Evolutionary conservation across 2,329 filamentous ascomycete genomes (phyloP), one percentile per base, ranked within the genome.

Genomic region (Zymoseptoria tritici): DNA sequence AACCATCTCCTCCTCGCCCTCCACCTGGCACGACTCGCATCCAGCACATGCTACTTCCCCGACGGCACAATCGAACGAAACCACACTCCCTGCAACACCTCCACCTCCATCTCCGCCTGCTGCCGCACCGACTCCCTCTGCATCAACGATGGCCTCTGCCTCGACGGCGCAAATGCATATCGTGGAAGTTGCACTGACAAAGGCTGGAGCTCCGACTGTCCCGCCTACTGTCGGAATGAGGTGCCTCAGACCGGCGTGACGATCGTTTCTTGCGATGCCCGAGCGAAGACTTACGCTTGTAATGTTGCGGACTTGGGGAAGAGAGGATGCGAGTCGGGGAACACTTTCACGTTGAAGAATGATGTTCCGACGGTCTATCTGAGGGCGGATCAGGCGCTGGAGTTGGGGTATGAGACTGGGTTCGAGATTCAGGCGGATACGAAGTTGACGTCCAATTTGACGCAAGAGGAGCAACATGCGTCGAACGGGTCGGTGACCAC

Each of bases 81-180:
- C 13, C 36, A 46, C 36, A 46, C 36, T 2, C 36, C 36, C 6
- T 46, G 36, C 36, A 46, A 46, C 36, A 46, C 36, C 5, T 46
- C 36, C 36, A 46, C 36, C 36, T 13, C 13, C 13, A n/a, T 46
- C 36, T 46, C 36, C 2, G 36, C 36, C 36, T 46, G 36, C 36
- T 46, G 36, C 36, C 36, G 36, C 13, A 56, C 52, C 19, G 62
- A 54, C 13, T 60, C 55, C 50, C 57, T 57, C 26, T 56, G 57
- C n/a, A 55, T 24, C 21, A 57, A 57, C 26, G 55, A 61, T 49
- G 62, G 62, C 13, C 26, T 52, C 51, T 64, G 62, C 21, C 19
- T 42, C 19, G 60, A 64, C 54, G 59, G 55, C 13, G 36, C 36
- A 16, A 46, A 16, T 4, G 36, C 36, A 13, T 46, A 46, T n/a